Percentiles rank a stretch among this genome's conserved stretches.
phyloP scores from a whole-genome alignment of 31 red algal species.

The Asparagopsis taxiformis region DNA sequence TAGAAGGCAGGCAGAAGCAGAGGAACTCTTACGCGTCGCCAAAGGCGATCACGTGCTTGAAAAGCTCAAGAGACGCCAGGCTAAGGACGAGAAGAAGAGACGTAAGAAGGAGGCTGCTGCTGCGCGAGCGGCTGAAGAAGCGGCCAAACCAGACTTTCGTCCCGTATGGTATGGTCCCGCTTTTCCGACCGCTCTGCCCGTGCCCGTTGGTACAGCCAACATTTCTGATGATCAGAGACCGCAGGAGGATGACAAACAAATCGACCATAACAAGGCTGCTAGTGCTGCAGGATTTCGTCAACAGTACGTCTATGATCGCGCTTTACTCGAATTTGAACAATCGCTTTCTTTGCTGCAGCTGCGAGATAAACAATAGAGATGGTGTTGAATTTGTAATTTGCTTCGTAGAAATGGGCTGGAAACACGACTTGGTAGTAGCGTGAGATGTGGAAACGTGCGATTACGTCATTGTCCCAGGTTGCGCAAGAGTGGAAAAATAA shows the following conservation, averaged over 20 bases:
- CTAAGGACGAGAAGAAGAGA: conserved; percentile 29
- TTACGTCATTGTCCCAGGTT: too few species aligned
- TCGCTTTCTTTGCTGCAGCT: conserved; percentile 10
- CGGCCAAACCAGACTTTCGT: conserved; percentile 7
- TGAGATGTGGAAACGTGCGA: too few species aligned
- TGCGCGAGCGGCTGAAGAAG: conserved; percentile 24
- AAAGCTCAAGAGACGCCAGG: conserved; percentile 13
- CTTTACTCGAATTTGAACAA: conserved; percentile 41
- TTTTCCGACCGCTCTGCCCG: conserved; percentile 30
- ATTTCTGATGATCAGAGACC: conserved; percentile 35
- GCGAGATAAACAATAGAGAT: background rate
- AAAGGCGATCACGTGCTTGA: conserved; percentile 37
- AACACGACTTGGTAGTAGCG: background rate
- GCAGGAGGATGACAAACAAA: background rate
- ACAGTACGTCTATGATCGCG: conserved; percentile 29
- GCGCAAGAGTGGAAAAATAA: too few species aligned
- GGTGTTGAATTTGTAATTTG: background rate
- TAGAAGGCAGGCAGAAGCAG: conserved; percentile 27
- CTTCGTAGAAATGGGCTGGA: background rate
- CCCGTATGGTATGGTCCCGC: conserved; percentile 14
- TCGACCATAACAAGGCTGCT: conserved; percentile 15
- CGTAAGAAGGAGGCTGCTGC: conserved; percentile 49
- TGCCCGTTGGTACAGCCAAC: conserved; percentile 3
- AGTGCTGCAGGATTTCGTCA: conserved; percentile 39
- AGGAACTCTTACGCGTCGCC: conserved; percentile 41